phyloP scores from a whole-genome alignment of 192 early-diverging fungal genomes.

The Coemansia sp. region DNA sequence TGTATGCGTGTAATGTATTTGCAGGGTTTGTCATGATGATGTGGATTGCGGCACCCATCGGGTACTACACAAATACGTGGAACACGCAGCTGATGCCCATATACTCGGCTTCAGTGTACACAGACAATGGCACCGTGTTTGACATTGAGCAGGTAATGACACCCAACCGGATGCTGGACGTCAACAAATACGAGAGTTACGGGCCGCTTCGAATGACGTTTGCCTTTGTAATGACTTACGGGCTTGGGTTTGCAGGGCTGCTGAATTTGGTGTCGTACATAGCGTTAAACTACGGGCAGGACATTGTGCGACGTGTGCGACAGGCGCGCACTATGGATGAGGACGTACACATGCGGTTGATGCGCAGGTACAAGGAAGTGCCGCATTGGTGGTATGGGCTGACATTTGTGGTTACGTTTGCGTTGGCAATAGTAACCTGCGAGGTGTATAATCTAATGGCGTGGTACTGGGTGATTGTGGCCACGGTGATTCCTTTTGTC shows the following conservation, averaged over 20 bases:
- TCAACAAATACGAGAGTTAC: constrained; percentile 57
- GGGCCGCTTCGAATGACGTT: constrained; percentile 67
- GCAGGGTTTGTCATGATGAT: constrained; percentile 70
- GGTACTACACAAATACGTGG: constrained; percentile 70
- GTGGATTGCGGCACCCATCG: constrained; percentile 72
- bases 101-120: constrained; percentile 59
- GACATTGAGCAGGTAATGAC: constrained; percentile 61
- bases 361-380: constrained; percentile 72
- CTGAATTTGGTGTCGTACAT: constrained; percentile 67
- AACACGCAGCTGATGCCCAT: constrained; percentile 56
- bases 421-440: constrained; percentile 41
- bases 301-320: constrained; percentile 62
- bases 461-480: constrained; percentile 75
- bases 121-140: constrained; percentile 56
- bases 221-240: constrained; percentile 70
- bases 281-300: constrained; percentile 64
- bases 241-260: constrained; percentile 64
- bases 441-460: constrained; percentile 49
- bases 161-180: constrained; percentile 56
- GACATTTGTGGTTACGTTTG: constrained; percentile 43
- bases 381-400: constrained; percentile 70
- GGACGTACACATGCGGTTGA: constrained; percentile 74
- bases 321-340: constrained; percentile 59
- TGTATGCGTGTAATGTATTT: constrained; percentile 68
- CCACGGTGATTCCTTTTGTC: constrained; percentile 58